Evolutionary conservation across 2,329 filamentous ascomycete genomes (phyloP), one percentile per base, ranked within the genome.

Genomic region (Gremmenia infestans): DNA sequence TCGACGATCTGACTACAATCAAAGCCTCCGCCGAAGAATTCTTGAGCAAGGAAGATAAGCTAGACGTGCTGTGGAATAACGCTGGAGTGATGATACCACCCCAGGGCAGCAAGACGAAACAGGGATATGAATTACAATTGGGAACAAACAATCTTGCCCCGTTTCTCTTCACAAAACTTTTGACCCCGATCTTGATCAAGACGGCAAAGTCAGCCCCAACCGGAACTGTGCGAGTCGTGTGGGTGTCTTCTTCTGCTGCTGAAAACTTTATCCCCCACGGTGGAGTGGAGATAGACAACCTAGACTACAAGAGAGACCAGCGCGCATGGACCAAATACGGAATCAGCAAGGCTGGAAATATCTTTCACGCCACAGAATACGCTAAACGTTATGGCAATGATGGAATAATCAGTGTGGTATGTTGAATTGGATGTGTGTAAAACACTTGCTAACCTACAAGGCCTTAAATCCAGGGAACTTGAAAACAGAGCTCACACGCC

Each of bases 61-160:
- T 77, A 0, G 66, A 78, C 58, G 72, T 75, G 3, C 65, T 78
- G 0, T 73, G 68, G 61, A 72, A 73, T 54, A 73, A 72, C 53
- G 73, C 73, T 11, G 72, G 70, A 11, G 70, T 76, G 5, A 74
- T 74, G 72, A 59, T 60, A 1, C 71, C 72, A 0, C 67, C 69
- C 48, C 48, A 63, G 53, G 65, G 72, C 15, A 63, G 67, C 54
- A 66, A 69, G 57, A 70, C 68, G 5, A 61, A 56, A 47, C 58
- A 72, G 58, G 71, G 71, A 25, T 68, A 71, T 56, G 72, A 76
- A 47, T 48, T 72, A 9, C 70, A 72, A 35, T 53, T 73, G 9
- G 72, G 71, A 14, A 71, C 68, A 3, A 75, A 76, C 55, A 65
- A 65, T 43, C 46, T 75, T 1, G 73, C 64, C 1, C 70, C 71